Evolutionary conservation across 345 rosid genomes (phyloP), one percentile per base, ranked within the genome.

Genomic region (Arabis alpina): DNA sequence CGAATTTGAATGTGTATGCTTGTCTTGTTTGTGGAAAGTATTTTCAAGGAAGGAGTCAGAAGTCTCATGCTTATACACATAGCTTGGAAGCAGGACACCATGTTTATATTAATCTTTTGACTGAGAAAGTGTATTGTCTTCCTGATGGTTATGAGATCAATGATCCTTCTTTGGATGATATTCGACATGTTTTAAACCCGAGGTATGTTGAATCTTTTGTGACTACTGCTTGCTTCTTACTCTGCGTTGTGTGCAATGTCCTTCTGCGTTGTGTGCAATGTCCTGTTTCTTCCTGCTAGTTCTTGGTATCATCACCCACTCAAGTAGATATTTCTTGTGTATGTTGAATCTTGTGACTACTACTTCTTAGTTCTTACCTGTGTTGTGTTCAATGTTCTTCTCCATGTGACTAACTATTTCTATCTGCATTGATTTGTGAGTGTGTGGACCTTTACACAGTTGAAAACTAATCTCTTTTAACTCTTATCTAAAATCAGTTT

Each of bases 1-100:
- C 90, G 6, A 90, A 92, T 58, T 54, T 88, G 80, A 87, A 95
- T 80, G 99, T 90, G 52, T 95, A 92, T 74, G 99, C 99, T 0
- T 95, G 99, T 64, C 86, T 95, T 59, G 97, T 95, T 2, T 95
- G 99, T 53, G 98, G 98, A 37, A 95, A 95, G 81, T 95, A 90
- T 53, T 95, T 84, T 51, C 99, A 92, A 81, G 99, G 99, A 55
- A 90, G 98, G 77, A 92, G 97, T 72, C 86, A 78, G 81, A 95
- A 87, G 61, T 90, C 99, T 13, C 94, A 88, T 83, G 99, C 99
- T 19, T 92, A 92, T 76, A 95, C 98, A 25, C 99, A 95, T 64
- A 95, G 99, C 79, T 86, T 92, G 76, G 98, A 95, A 77, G 96
- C 98, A 6, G 98, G 92, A 19, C 99, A 95, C 76, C 99, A 92